Conservation (phyloP, 169 alveolate genomes). For the Plasmodium fragile region DNA sequence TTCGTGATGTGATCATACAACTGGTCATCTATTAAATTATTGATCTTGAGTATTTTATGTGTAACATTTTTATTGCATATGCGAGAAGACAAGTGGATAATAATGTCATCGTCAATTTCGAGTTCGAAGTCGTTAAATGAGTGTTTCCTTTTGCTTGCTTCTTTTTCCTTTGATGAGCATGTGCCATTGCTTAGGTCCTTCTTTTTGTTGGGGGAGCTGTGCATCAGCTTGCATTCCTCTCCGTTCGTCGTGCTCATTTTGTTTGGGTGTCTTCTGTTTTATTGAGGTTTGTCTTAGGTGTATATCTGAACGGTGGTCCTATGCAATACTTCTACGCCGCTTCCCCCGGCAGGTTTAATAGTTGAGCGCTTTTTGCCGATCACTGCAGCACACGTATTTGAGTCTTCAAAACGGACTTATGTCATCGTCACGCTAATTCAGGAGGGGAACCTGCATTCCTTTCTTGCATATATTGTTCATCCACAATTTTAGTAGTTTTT, state of each 20-base stretch:
- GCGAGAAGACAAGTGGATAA: slow-evolving; percentile 3
- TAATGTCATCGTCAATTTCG: slow-evolving; percentile 47
- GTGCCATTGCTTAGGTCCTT: background rate
- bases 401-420: background rate
- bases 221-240: background rate
- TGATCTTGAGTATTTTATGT: slow-evolving; percentile 46
- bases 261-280: background rate
- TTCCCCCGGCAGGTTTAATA: background rate
- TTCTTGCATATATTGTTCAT: background rate
- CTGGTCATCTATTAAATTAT: slow-evolving; percentile 50
- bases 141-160: background rate
- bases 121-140: slow-evolving; percentile 29
- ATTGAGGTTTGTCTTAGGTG: background rate
- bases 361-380: background rate
- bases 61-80: slow-evolving; percentile 40
- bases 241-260: slow-evolving; percentile 12
- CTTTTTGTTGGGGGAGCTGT: background rate
- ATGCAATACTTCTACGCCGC: background rate
- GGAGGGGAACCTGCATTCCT: background rate
- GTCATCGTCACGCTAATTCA: background rate
- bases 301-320: background rate
- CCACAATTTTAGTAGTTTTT: background rate
- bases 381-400: background rate
- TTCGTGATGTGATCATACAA: slow-evolving; percentile 19
- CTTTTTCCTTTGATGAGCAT: background rate